phyloP scores from a whole-genome alignment of 768 basidiomycete species.

The Boletellus ananas region DNA sequence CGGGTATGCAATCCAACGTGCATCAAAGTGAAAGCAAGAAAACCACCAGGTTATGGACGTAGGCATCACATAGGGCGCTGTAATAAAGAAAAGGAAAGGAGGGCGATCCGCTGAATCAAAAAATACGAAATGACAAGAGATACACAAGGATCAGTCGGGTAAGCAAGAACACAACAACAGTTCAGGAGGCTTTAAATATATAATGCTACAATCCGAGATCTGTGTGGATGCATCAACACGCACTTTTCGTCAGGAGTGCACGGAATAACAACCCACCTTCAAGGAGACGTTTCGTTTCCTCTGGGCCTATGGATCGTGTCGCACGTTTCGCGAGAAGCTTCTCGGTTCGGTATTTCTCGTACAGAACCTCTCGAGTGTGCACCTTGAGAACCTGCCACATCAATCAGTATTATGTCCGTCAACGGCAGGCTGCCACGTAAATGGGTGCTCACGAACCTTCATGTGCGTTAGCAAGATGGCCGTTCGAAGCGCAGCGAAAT shows the following conservation, averaged over 20 bases:
- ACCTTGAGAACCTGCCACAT: constrained; percentile 66
- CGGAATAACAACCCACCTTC: constrained; percentile 51
- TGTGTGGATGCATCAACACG: constrained; percentile 26
- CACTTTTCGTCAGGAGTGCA: constrained; percentile 17
- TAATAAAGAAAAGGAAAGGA: constrained; percentile 4
- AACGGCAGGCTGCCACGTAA: constrained; percentile 19
- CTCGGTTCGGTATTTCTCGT: constrained; percentile 91
- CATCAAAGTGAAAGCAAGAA: constrained; percentile 22
- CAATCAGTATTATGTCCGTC: constrained; percentile 4
- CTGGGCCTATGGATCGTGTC: constrained; percentile 72
- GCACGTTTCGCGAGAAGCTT: constrained; percentile 85
- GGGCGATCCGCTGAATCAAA: constrained; percentile 4
- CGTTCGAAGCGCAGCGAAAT: constrained; percentile 81
- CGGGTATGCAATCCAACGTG: constrained; percentile 20
- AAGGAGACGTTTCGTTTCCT: constrained; percentile 66
- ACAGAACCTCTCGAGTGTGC: constrained; percentile 83
- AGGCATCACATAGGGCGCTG: constrained; percentile 19
- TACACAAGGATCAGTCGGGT: constrained; percentile 9
- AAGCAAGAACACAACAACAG: constrained; percentile 22
- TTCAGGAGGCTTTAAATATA: constrained; percentile 23
- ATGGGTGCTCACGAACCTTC: constrained; percentile 50
- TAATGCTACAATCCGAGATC: constrained; percentile 45
- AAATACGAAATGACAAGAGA: constrained; percentile 5
- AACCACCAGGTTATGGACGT: constrained; percentile 9
- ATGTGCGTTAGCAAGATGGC: constrained; percentile 82